Evolutionary conservation across 1,139 yeast genomes (phyloP).

Genomic region (Tardiomyces blankii): DNA sequence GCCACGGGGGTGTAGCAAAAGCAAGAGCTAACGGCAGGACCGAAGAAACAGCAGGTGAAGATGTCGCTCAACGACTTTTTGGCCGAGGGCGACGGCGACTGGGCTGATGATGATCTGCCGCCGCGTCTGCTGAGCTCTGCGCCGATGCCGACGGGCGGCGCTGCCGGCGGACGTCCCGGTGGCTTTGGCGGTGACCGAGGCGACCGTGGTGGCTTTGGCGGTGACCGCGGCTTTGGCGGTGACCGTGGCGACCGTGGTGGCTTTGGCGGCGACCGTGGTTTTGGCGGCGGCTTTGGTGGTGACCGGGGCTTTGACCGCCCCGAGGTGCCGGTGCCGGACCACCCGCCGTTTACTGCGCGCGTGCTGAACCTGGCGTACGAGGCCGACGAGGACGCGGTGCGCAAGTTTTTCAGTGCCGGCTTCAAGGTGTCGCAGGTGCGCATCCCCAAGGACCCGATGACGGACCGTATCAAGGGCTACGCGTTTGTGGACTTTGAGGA

Average conservation of each 20-base stretch:
- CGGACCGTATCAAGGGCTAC: slow-evolving; percentile 62
- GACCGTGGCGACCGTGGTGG: background rate
- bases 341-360: slow-evolving; percentile 85
- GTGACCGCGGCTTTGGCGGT: background rate
- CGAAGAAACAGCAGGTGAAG: background rate
- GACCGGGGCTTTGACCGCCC: slow-evolving; percentile 40
- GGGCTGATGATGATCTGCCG: background rate
- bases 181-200: background rate
- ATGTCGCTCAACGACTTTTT: background rate
- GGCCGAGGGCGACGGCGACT: background rate
- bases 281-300: background rate
- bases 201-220: background rate
- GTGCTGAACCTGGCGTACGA: slow-evolving; percentile 83
- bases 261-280: background rate
- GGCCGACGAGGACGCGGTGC: slow-evolving; percentile 52
- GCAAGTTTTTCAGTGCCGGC: slow-evolving; percentile 45
- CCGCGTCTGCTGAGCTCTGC: background rate
- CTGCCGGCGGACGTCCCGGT: background rate
- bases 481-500: slow-evolving; percentile 76
- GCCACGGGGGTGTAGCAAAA: too few species aligned
- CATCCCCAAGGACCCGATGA: slow-evolving; percentile 50
- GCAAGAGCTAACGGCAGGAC: background rate
- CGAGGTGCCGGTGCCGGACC: slow-evolving; percentile 81
- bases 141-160: background rate
- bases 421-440: slow-evolving; percentile 51